Conservation (phyloP, 2,329 filamentous ascomycete genomes). For the Westerdykella ornata region DNA sequence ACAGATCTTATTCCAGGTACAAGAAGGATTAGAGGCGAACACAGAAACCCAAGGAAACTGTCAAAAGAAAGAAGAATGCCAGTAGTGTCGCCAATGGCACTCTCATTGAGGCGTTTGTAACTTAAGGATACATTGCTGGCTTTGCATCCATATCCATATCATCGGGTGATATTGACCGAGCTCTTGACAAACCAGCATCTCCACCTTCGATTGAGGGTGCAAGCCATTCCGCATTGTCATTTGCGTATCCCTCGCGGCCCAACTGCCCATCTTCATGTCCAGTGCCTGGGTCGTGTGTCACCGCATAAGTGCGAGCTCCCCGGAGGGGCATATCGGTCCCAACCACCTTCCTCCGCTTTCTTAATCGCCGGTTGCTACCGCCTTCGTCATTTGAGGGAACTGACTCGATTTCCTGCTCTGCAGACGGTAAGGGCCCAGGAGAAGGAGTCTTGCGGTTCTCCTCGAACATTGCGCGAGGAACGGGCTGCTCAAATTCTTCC, state of each 20-base stretch:
- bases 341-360: constrained; percentile 2
- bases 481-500: constrained; percentile 36
- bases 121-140: background rate
- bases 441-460: constrained; percentile 13
- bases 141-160: background rate
- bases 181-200: background rate
- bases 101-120: background rate
- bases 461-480: constrained; percentile 13
- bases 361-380: background rate
- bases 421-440: background rate
- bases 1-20: background rate
- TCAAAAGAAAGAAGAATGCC: too few species aligned
- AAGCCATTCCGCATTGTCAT: background rate
- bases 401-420: background rate
- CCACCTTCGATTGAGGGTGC: background rate
- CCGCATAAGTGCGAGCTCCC: constrained; percentile 20
- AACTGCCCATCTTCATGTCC: background rate
- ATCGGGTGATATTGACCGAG: background rate
- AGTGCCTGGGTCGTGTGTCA: constrained; percentile 10
- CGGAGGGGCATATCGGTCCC: constrained; percentile 15
- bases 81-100: too few species aligned
- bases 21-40: too few species aligned
- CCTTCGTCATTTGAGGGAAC: background rate
- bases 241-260: background rate
- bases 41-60: too few species aligned